These are phyloP conservation scores for Albatrellus ellisii DNA, from an alignment of 768 basidiomycete genomes.

Conservation along the genomic window DNA sequence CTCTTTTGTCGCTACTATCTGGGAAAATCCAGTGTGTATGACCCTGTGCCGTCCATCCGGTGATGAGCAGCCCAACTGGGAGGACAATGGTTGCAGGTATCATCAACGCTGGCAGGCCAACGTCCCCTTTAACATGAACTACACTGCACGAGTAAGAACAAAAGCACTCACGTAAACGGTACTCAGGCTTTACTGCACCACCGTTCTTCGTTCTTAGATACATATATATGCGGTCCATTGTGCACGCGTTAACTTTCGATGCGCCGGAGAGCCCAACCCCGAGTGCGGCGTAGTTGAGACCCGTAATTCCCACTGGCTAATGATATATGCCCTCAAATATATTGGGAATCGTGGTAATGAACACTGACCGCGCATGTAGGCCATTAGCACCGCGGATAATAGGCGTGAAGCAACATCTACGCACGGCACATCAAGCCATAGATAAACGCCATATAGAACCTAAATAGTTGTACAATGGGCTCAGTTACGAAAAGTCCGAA, in stretches of 20 bases:
- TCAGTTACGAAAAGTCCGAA: constrained; percentile 48
- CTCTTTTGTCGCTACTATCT: no score
- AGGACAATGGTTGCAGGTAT: constrained; percentile 43
- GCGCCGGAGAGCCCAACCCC: constrained; percentile 43
- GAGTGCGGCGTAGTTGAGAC: constrained; percentile 60
- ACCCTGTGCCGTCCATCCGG: constrained; percentile 56
- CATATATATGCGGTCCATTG: constrained; percentile 44
- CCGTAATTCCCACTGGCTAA: constrained; percentile 41
- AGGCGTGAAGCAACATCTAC: no score
- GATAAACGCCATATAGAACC: constrained; percentile 55
- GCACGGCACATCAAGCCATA: constrained; percentile 27
- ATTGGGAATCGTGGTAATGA: constrained; percentile 48
- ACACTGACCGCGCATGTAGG: constrained; percentile 27
- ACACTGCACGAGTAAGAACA: not conserved
- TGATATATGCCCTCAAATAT: constrained; percentile 46
- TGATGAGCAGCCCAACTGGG: constrained; percentile 54
- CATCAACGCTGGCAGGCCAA: constrained; percentile 34
- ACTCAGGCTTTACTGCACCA: constrained; percentile 42
- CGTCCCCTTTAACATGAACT: not conserved
- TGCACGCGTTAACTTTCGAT: constrained; percentile 39
- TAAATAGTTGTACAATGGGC: constrained; percentile 55
- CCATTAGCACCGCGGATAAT: no score
- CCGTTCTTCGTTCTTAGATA: constrained; percentile 38
- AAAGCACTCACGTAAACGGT: constrained; percentile 30
- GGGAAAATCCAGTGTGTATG: constrained; percentile 56